Evolutionary conservation across 495 filamentous ascomycete genomes (phyloP).

Genomic region (Sordaria brevicollis): DNA sequence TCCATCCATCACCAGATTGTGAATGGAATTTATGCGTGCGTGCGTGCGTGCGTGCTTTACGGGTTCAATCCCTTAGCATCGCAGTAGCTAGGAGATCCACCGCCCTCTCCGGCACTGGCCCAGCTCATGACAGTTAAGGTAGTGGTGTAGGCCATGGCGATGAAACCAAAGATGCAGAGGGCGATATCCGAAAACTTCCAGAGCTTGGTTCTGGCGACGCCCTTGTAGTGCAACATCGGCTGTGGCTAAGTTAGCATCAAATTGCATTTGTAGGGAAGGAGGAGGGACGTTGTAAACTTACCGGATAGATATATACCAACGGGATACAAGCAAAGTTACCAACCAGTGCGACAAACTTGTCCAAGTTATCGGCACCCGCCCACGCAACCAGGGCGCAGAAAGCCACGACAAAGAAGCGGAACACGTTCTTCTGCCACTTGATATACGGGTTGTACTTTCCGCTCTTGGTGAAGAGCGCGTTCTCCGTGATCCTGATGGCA

Average conservation of each 20-base stretch:
- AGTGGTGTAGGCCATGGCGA: slow-evolving; percentile 87
- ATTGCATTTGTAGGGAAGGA: not conserved
- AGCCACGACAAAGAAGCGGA: slow-evolving; percentile 83
- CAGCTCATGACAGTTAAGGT: slow-evolving; percentile 74
- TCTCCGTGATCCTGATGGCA: slow-evolving; percentile 73
- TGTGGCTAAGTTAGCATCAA: slow-evolving; percentile 26
- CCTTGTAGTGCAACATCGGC: slow-evolving; percentile 82
- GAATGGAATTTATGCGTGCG: no score
- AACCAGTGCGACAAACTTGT: slow-evolving; percentile 93
- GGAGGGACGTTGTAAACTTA: slow-evolving; percentile 37
- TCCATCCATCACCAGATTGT: not conserved
- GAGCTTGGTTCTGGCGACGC: slow-evolving; percentile 52
- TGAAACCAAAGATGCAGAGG: slow-evolving; percentile 69
- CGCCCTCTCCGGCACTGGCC: slow-evolving; percentile 38
- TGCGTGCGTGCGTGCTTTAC: not conserved
- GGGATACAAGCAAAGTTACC: slow-evolving; percentile 98
- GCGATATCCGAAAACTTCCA: slow-evolving; percentile 60
- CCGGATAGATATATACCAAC: slow-evolving; percentile 94
- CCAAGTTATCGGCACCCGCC: slow-evolving; percentile 83
- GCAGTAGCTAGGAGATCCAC: slow-evolving; percentile 38
- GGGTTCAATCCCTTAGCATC: slow-evolving; percentile 19
- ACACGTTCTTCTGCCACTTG: slow-evolving; percentile 98
- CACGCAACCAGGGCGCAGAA: slow-evolving; percentile 80
- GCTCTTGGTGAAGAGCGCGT: slow-evolving; percentile 56
- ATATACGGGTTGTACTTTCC: slow-evolving; percentile 93